Evolutionary conservation across 2,329 filamentous ascomycete genomes (phyloP).

Genomic region (Arachnomyces sp.): DNA sequence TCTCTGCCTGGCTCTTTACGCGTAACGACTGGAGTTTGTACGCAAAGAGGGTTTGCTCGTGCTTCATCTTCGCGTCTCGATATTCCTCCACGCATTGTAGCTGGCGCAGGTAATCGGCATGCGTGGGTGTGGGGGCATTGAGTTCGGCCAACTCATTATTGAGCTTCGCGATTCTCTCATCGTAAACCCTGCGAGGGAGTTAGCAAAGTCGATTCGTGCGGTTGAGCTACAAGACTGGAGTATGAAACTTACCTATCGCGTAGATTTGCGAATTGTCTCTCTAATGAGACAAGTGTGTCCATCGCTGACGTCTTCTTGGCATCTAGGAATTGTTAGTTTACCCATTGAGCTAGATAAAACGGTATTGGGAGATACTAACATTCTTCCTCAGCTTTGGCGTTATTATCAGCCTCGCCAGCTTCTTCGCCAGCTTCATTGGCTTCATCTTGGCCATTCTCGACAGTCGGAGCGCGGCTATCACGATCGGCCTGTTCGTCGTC

Average conservation of each 20-base stretch:
- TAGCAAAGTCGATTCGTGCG: background rate
- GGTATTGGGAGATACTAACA: slow-evolving; percentile 28
- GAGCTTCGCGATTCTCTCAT: slow-evolving; percentile 75
- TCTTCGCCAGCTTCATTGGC: slow-evolving; percentile 40
- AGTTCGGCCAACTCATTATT: slow-evolving; percentile 60
- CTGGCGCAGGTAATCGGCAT: slow-evolving; percentile 86
- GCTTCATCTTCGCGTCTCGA: slow-evolving; percentile 67
- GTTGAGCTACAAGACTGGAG: slow-evolving; percentile 15
- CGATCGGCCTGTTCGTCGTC: slow-evolving; percentile 25
- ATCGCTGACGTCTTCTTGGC: slow-evolving; percentile 71
- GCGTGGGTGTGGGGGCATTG: slow-evolving; percentile 53
- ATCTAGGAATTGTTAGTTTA: slow-evolving; percentile 45
- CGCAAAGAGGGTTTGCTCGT: slow-evolving; percentile 64
- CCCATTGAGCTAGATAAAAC: slow-evolving; percentile 3
- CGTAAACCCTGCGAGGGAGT: slow-evolving; percentile 58
- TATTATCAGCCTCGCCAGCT: slow-evolving; percentile 35
- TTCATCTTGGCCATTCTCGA: slow-evolving; percentile 41
- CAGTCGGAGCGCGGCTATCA: slow-evolving; percentile 14
- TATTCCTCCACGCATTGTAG: slow-evolving; percentile 77
- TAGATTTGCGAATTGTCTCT: slow-evolving; percentile 80
- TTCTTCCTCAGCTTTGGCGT: slow-evolving; percentile 46
- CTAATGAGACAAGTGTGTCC: slow-evolving; percentile 69
- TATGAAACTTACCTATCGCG: slow-evolving; percentile 48
- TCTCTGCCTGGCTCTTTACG: slow-evolving; percentile 67
- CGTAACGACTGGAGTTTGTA: slow-evolving; percentile 67